Evolutionary conservation across 176 grass and related monocot species (phyloP).

Genomic region (Chrysopogon serrulatus): DNA sequence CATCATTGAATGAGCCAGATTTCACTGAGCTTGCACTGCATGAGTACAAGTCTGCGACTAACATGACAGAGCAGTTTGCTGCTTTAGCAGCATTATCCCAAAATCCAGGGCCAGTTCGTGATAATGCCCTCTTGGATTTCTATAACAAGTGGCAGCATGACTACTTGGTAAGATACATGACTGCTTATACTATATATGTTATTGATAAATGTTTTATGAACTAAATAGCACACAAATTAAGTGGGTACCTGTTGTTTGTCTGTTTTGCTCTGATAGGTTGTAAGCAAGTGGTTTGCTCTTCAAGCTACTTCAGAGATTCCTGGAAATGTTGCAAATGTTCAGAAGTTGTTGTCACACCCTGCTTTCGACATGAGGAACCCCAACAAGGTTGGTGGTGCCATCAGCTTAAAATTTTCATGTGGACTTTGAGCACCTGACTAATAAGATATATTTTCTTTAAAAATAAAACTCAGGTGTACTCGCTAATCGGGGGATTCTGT

Average conservation of each 20-base stretch:
- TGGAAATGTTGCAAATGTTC: slow-evolving; percentile 75
- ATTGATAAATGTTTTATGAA: not conserved
- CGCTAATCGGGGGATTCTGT: slow-evolving; percentile 88
- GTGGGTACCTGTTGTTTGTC: not conserved
- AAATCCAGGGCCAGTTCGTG: slow-evolving; percentile 86
- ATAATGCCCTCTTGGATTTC: slow-evolving; percentile 86
- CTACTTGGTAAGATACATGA: slow-evolving; percentile 69
- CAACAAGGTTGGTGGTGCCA: slow-evolving; percentile 60
- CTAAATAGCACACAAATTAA: not conserved
- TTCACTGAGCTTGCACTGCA: slow-evolving; percentile 66
- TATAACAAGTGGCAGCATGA: slow-evolving; percentile 87
- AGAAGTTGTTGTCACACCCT: slow-evolving; percentile 73
- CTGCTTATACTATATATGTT: not conserved
- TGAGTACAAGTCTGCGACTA: slow-evolving; percentile 87
- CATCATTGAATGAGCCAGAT: slow-evolving; percentile 67
- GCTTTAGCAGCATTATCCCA: slow-evolving; percentile 88
- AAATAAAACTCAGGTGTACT: slow-evolving; percentile 57
- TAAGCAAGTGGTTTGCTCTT: slow-evolving; percentile 99
- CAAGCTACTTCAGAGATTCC: slow-evolving; percentile 95
- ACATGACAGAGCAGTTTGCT: slow-evolving; percentile 99
- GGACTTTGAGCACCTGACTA: slow-evolving; percentile 8
- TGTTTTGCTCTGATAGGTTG: slow-evolving; percentile 56
- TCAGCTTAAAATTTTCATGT: not conserved
- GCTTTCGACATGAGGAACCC: slow-evolving; percentile 93
- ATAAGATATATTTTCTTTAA: not conserved